These are phyloP conservation scores for Monilinia laxa DNA, from an alignment of 2,329 filamentous ascomycete species.

Conservation along the genomic window DNA sequence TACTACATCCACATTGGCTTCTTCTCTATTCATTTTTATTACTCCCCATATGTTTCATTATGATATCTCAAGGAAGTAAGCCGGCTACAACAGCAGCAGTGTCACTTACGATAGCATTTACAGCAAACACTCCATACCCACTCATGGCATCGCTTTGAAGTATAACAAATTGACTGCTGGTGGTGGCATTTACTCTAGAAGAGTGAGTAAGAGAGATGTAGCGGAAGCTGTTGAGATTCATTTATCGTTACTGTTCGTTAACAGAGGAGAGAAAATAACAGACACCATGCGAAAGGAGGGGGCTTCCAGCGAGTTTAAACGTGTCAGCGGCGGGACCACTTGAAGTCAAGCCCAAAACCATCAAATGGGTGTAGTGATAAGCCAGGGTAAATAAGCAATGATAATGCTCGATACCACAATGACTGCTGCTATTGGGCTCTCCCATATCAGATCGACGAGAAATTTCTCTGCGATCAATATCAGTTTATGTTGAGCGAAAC, in stretches of 20 bases:
- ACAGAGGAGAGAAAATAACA: background rate
- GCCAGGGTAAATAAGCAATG: background rate
- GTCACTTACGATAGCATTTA: conserved; percentile 10
- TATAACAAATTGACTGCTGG: conserved; percentile 18
- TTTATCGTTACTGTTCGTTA: background rate
- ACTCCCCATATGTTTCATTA: background rate
- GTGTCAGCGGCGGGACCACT: background rate
- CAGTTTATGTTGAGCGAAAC: background rate
- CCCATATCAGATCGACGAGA: background rate
- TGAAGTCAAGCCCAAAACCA: background rate
- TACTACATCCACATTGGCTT: background rate
- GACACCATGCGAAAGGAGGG: no score
- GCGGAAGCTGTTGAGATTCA: background rate
- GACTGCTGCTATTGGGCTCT: background rate
- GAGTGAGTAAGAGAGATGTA: conserved; percentile 19
- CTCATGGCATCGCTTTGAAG: conserved; percentile 23
- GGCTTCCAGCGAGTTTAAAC: background rate
- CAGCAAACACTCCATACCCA: conserved; percentile 19
- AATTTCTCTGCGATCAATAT: background rate
- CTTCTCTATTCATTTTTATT: background rate
- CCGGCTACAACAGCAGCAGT: background rate
- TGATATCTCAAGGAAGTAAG: background rate
- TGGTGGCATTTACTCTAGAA: conserved; percentile 12
- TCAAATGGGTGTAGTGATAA: background rate
- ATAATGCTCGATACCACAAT: background rate